These are phyloP conservation scores for Oidiodendron maius DNA, from an alignment of 495 filamentous ascomycete genomes.

Conservation along the genomic window DNA sequence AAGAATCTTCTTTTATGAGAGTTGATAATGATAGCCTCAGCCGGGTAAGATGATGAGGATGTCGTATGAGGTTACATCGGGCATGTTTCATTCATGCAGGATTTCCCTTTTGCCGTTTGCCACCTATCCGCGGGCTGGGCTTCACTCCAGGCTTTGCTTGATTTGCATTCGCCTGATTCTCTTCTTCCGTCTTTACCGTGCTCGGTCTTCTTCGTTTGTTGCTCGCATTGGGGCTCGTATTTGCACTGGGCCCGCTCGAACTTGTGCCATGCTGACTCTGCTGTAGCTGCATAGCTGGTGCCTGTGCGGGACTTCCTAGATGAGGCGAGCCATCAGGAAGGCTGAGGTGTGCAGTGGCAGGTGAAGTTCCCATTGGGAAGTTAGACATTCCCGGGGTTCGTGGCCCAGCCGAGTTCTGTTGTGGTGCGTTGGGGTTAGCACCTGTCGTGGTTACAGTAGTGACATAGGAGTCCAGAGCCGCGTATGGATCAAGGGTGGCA, in stretches of 20 bases:
- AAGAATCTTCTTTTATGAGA: background rate
- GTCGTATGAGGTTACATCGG: background rate
- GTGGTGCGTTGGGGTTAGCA: background rate
- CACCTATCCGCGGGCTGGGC: constrained; percentile 46
- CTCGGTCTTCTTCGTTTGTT: constrained; percentile 74
- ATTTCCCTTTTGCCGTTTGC: constrained; percentile 50
- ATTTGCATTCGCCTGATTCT: constrained; percentile 40
- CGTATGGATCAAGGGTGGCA: constrained; percentile 50
- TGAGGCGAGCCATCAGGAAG: constrained; percentile 55
- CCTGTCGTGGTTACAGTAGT: constrained; percentile 22
- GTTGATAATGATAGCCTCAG: background rate
- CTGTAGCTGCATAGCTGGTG: constrained; percentile 63
- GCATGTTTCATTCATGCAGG: constrained; percentile 8
- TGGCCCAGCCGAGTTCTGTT: constrained; percentile 14
- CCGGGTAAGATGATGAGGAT: background rate
- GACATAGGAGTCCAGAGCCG: constrained; percentile 58
- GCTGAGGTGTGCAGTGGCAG: constrained; percentile 45
- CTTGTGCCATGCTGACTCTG: constrained; percentile 67
- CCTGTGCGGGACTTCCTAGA: constrained; percentile 51
- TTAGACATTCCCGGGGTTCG: constrained; percentile 42
- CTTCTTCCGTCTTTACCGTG: constrained; percentile 69
- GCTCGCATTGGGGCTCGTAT: constrained; percentile 75
- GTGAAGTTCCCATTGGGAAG: constrained; percentile 47
- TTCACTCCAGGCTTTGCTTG: constrained; percentile 42
- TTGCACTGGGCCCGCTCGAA: constrained; percentile 70